A percentile compares a stretch with the other conserved stretches of the same genome.
Evolutionary conservation across 1,139 yeast species (phyloP).

Genomic region (Taphrina flavorubra): DNA sequence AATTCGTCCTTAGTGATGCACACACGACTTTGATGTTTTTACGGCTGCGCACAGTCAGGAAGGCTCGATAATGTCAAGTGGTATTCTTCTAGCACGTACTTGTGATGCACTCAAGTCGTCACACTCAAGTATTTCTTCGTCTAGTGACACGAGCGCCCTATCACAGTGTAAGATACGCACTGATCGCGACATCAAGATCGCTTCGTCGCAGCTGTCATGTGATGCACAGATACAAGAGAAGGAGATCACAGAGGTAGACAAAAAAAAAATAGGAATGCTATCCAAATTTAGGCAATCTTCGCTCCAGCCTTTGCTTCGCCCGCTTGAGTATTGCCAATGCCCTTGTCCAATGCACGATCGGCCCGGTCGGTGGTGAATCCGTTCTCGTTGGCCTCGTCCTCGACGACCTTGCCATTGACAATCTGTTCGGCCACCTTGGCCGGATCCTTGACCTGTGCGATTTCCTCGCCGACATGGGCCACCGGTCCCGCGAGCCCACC

Average conservation of each 20-base stretch:
- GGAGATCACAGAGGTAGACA: not conserved
- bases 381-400: conserved; percentile 21
- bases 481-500: conserved; percentile 37
- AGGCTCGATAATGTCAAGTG: no score
- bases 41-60: no score
- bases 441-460: conserved; percentile 28
- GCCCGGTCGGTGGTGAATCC: conserved; percentile 17
- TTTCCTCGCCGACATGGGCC: conserved; percentile 34
- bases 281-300: conserved; percentile 2
- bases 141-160: no score
- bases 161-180: no score
- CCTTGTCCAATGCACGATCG: conserved; percentile 6
- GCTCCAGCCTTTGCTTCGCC: conserved; percentile 5
- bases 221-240: no score
- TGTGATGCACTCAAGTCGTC: no score
- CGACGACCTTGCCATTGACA: not conserved
- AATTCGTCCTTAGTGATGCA: no score
- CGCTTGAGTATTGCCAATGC: conserved; percentile 18
- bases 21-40: no score
- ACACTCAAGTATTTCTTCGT: no score
- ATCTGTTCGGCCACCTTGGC: conserved; percentile 17
- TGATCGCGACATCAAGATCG: no score
- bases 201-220: no score
- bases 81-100: no score
- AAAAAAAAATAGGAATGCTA: not conserved